Evolutionary conservation across 148 eudicot genomes (phyloP), one percentile per base, ranked within the genome.

Genomic region (Dysphania ambrosioides): DNA sequence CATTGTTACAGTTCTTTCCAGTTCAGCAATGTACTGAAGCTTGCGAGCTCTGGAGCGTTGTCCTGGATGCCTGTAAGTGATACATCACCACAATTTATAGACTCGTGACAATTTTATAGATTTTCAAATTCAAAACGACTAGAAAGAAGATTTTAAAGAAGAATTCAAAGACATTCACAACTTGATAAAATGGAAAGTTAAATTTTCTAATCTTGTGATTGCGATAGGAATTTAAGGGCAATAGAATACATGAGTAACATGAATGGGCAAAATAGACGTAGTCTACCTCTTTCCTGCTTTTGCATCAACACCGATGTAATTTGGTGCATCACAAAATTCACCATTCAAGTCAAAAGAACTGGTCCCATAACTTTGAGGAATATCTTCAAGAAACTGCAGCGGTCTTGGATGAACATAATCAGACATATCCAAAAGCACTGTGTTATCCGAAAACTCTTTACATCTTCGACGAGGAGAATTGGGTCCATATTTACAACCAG

Each of bases 21-120:
- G 86, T 80, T 91, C 87, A 66, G 91, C 85, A 62, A 91, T 91
- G 76, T 91, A 85, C 78, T 91, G 93, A 73, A 91, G 87, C 75
- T 91, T 91, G 18, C 93, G 86, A 66, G 85, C 89, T 75, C 96
- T 86, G 74, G 93, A 87, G 35, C 91, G 82, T 76, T 88, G 96
- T 59, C 93, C 91, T 47, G 93, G 83, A 70, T 88, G 89, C 83
- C 93, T 91, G 81, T 57, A 71, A 74, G 63, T 23, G 34, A 27
- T 59, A 19, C 12, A 76, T 51, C n/a, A 70, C n/a, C 40, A 74
- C 23, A 73, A 26, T 24, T 30, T 21, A 36, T 21, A 16, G 65
- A 35, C 72, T 67, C 7, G 65, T 12, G 35, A 49, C 35, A 42
- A 31, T 27, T 9, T 1, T 40, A 0, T 8, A 32, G 34, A 61